These are phyloP conservation scores for Ormosia emarginata DNA, from an alignment of 306 rosid species.

Conservation along the genomic window DNA sequence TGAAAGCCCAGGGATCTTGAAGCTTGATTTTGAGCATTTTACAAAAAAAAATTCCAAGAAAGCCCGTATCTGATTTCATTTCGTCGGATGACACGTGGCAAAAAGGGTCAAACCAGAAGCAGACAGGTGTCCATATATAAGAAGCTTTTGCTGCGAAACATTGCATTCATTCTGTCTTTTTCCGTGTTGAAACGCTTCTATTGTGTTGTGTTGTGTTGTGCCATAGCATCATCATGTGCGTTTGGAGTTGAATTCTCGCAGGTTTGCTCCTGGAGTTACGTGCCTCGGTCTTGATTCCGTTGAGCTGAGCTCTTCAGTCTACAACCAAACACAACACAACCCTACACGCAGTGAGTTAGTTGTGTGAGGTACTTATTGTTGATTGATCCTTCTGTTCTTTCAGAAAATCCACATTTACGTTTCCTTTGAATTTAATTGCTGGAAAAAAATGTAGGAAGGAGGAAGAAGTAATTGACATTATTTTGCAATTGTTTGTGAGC, in stretches of 20 bases:
- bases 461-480: background rate
- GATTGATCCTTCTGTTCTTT: background rate
- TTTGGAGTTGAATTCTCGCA: background rate
- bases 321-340: background rate
- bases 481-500: background rate
- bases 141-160: background rate
- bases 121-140: conserved; percentile 9
- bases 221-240: background rate
- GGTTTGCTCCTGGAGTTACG: background rate
- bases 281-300: background rate
- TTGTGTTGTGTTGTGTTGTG: background rate
- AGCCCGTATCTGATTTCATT: background rate
- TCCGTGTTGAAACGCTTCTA: background rate
- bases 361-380: background rate
- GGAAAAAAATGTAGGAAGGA: background rate
- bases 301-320: background rate
- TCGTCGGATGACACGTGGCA: background rate
- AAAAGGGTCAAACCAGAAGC: background rate
- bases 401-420: background rate
- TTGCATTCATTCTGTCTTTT: background rate
- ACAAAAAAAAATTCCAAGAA: background rate
- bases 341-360: background rate
- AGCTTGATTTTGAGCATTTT: background rate
- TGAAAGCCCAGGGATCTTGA: background rate
- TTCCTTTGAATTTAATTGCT: background rate